Conservation (phyloP, 768 basidiomycete species). For the Trichaptum fuscoviolaceum region DNA sequence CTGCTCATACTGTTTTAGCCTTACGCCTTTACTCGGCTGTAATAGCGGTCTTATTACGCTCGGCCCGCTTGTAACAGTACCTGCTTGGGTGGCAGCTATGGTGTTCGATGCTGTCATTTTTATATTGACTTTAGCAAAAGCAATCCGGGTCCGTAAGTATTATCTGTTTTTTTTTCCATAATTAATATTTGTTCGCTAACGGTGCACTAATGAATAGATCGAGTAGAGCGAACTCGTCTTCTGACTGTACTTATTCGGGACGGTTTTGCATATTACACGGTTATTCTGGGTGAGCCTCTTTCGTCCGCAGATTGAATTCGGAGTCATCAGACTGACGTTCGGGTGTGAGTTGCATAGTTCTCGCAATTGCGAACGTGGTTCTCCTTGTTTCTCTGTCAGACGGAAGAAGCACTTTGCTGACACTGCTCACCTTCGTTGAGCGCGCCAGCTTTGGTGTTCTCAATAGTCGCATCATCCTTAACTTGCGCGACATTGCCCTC, state of each 20-base stretch:
- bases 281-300: background rate
- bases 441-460: background rate
- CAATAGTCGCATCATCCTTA: background rate
- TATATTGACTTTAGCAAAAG: background rate
- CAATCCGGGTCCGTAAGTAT: background rate
- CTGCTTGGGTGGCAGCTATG: background rate
- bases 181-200: too few relatives aligned
- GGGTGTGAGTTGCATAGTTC: background rate
- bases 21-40: background rate
- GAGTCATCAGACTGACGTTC: background rate
- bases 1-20: background rate
- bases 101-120: background rate
- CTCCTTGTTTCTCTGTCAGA: background rate
- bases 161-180: too few relatives aligned
- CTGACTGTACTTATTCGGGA: background rate
- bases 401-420: background rate
- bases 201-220: background rate
- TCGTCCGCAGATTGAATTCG: background rate
- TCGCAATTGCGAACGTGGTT: background rate
- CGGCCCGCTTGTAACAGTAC: background rate
- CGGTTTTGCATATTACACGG: background rate
- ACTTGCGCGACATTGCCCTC: background rate
- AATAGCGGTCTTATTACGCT: background rate
- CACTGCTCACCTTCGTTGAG: background rate
- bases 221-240: background rate